Evolutionary conservation across 106 monocot species (phyloP).

Genomic region (Gastrodia elata): DNA sequence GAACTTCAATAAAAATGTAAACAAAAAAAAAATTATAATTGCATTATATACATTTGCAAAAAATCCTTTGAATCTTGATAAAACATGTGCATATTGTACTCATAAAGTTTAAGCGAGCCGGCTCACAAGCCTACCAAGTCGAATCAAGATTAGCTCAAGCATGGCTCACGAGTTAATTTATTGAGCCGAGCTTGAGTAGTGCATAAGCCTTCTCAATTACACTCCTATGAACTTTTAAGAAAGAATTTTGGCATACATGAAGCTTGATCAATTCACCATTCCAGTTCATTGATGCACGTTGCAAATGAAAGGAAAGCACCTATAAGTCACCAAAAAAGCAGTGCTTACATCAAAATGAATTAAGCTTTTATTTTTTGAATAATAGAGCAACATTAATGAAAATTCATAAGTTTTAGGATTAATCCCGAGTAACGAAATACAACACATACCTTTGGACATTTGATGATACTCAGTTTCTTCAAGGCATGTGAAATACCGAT

Average conservation of each 20-base stretch:
- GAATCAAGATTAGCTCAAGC: too few relatives aligned
- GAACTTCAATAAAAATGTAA: too few relatives aligned
- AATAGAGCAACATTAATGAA: not conserved
- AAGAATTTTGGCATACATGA: constrained; percentile 28
- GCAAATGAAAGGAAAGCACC: constrained; percentile 88
- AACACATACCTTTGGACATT: constrained; percentile 55
- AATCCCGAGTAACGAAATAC: not conserved
- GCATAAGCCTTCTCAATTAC: too few relatives aligned
- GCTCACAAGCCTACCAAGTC: too few relatives aligned
- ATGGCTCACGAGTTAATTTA: too few relatives aligned
- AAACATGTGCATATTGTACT: too few relatives aligned
- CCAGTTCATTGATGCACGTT: constrained; percentile 55
- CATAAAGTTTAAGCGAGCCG: too few relatives aligned
- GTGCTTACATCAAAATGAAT: not conserved
- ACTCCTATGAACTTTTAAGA: too few relatives aligned
- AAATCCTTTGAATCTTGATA: too few relatives aligned
- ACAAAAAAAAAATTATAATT: too few relatives aligned
- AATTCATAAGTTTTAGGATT: not conserved
- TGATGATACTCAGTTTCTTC: constrained; percentile 54
- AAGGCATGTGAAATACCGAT: constrained; percentile 38
- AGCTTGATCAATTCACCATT: constrained; percentile 67
- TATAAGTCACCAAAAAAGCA: constrained; percentile 19
- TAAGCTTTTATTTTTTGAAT: not conserved
- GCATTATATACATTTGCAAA: too few relatives aligned
- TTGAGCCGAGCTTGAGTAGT: too few relatives aligned